Percentiles rank a stretch among this genome's conserved stretches.
phyloP scores from a whole-genome alignment of 495 filamentous ascomycete species.

The Penicillium canescens region DNA sequence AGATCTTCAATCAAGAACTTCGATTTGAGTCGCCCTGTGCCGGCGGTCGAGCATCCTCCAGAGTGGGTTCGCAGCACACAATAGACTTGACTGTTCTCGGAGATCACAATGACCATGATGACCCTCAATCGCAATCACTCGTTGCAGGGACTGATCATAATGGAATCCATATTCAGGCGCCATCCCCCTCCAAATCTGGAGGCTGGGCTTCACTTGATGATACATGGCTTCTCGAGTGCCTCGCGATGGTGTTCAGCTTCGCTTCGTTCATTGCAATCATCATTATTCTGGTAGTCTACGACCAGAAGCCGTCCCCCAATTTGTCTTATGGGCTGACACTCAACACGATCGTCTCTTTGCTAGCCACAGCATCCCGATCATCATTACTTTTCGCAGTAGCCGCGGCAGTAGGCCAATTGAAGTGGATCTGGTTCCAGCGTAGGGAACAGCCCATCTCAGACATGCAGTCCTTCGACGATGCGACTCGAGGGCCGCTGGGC shows the following conservation, averaged over 20 bases:
- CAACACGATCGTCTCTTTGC: constrained; percentile 35
- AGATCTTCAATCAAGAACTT: too few relatives aligned
- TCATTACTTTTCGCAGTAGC: constrained; percentile 28
- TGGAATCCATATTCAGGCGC: too few relatives aligned
- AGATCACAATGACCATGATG: too few relatives aligned
- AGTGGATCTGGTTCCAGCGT: constrained; percentile 35
- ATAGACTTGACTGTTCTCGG: too few relatives aligned
- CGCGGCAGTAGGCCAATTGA: constrained; percentile 33
- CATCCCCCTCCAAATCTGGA: too few relatives aligned
- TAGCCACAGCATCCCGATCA: constrained; percentile 30
- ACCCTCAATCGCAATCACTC: too few relatives aligned
- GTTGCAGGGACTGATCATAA: too few relatives aligned
- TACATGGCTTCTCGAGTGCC: constrained; percentile 8
- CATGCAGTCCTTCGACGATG: constrained; percentile 35
- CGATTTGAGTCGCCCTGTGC: too few relatives aligned
- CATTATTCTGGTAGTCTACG: constrained; percentile 7
- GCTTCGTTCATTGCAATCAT: constrained; percentile 14
- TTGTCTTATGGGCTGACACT: constrained; percentile 19
- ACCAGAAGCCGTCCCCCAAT: constrained; percentile 4
- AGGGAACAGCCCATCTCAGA: constrained; percentile 19
- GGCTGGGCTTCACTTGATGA: background rate
- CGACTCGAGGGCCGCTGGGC: constrained; percentile 41
- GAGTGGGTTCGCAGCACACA: too few relatives aligned
- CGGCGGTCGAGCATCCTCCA: too few relatives aligned
- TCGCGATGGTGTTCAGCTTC: constrained; percentile 11